Evolutionary conservation across 192 early-diverging fungal species (phyloP).

Genomic region (Neocallimastix lanati): DNA sequence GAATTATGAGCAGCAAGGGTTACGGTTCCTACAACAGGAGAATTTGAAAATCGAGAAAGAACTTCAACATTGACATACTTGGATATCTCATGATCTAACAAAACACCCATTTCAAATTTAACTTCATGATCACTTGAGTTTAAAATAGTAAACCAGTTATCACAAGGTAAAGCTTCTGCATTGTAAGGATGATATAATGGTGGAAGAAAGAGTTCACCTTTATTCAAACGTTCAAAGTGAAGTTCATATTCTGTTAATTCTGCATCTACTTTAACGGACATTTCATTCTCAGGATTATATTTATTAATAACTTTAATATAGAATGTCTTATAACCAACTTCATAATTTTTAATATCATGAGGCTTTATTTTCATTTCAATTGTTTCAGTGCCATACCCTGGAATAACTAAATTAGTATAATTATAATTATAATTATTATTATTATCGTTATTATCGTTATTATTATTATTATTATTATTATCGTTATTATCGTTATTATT

Average conservation of each 20-base stretch:
- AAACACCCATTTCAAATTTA: constrained; percentile 53
- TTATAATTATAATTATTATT: too few relatives aligned
- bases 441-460: too few relatives aligned
- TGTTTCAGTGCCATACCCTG: constrained; percentile 8
- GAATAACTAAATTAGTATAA: constrained; percentile 13
- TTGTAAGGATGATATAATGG: too few relatives aligned
- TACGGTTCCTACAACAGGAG: constrained; percentile 47
- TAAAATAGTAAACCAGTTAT: too few relatives aligned
- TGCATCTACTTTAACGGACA: constrained; percentile 27
- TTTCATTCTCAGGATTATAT: constrained; percentile 43
- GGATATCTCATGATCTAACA: constrained; percentile 32
- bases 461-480: too few relatives aligned
- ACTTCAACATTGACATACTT: constrained; percentile 56
- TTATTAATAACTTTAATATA: too few relatives aligned
- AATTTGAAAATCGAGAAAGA: constrained; percentile 63
- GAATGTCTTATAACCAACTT: constrained; percentile 30
- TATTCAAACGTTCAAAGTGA: too few relatives aligned
- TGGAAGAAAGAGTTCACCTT: too few relatives aligned
- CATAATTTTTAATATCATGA: constrained; percentile 21
- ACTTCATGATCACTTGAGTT: constrained; percentile 56
- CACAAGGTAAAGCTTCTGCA: too few relatives aligned
- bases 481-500: too few relatives aligned
- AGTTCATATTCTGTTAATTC: too few relatives aligned
- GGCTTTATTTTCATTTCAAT: constrained; percentile 46
- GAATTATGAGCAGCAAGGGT: constrained; percentile 40